phyloP scores from a whole-genome alignment of 75 land plant genomes.

The Pinus tabuliformis region DNA sequence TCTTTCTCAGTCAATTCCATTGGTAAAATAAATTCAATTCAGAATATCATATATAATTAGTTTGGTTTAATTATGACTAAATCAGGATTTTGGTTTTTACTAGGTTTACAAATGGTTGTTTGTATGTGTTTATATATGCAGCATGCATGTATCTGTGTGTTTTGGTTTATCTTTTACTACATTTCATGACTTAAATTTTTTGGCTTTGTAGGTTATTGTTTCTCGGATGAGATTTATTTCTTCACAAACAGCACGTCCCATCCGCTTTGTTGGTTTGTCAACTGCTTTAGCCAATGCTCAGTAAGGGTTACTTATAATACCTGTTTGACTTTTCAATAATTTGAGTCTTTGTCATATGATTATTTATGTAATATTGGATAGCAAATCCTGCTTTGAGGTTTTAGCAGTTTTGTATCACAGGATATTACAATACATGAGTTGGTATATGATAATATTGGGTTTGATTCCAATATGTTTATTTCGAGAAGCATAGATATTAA shows the following conservation, averaged over 20 bases:
- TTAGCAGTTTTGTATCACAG: neutral
- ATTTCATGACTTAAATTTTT: neutral
- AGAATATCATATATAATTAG: too few species aligned
- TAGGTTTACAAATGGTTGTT: too few species aligned
- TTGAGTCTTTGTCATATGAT: neutral
- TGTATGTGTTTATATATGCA: neutral
- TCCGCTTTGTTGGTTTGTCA: slow-evolving; percentile 94
- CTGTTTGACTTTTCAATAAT: slow-evolving; percentile 2
- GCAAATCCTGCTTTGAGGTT: neutral
- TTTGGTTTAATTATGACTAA: too few species aligned
- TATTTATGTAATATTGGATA: neutral
- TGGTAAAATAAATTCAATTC: too few species aligned
- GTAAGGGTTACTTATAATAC: slow-evolving; percentile 28
- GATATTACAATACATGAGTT: neutral
- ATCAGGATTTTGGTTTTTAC: too few species aligned
- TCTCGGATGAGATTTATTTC: slow-evolving; percentile 99
- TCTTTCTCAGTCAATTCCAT: too few species aligned
- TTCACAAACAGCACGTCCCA: slow-evolving; percentile 82
- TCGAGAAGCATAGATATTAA: neutral
- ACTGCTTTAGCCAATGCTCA: slow-evolving; percentile 99
- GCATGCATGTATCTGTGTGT: neutral
- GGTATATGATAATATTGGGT: neutral
- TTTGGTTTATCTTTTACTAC: neutral
- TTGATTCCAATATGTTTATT: neutral
- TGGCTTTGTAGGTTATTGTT: slow-evolving; percentile 80